Base-by-base conservation (phyloP, 2,329 filamentous ascomycete genomes). In the Parastagonospora avenae region DNA sequence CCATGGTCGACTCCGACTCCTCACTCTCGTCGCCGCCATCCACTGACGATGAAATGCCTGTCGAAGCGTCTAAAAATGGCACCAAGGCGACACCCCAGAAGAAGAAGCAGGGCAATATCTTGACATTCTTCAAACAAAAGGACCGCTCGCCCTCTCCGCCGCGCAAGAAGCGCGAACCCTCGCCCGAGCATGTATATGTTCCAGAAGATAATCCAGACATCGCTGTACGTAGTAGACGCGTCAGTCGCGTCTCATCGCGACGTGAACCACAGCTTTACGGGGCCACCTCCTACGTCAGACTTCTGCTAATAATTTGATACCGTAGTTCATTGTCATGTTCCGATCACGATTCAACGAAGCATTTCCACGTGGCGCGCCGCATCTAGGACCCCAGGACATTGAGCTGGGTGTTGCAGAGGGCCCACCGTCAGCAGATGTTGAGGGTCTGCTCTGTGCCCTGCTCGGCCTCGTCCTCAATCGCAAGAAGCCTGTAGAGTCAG, bases 401-500 rank as follows among this genome's bases (percentile, higher is more conserved):
- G 94, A 99, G 76, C 83, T 84, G 73, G 94, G 94, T 44, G 84
- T 97, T 44, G 85, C 87, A 54, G 90, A 93, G 71, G 77, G 82
- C 42, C 77, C 87, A 16, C 92, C 93, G 2, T 91, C 92, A 64
- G 88, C 95, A 67, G 88, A 92, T 68, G 87, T 90, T 40, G 93
- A 97, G 78, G 84, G 87, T 62, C 85, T 99, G 51, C 81, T 99
- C 24, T 99, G 95, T 79, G 92, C 92, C 56, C 77, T 99, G 60
- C 80, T 99, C 38, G 88, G 90, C 29, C 80, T 99, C 64, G 85
- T 97, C 48, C 81, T 99, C 67, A 99, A 99, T 76, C 88, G 94
- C 74, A 97, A 99, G 81, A 96, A 99, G 74, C 92, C 96, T 77
- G 90, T 97, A 72, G 96, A 99, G 94, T 97, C 85, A 76, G 91